Conservation (phyloP, 148 eudicot species). For the Salicornia ramosissima region DNA sequence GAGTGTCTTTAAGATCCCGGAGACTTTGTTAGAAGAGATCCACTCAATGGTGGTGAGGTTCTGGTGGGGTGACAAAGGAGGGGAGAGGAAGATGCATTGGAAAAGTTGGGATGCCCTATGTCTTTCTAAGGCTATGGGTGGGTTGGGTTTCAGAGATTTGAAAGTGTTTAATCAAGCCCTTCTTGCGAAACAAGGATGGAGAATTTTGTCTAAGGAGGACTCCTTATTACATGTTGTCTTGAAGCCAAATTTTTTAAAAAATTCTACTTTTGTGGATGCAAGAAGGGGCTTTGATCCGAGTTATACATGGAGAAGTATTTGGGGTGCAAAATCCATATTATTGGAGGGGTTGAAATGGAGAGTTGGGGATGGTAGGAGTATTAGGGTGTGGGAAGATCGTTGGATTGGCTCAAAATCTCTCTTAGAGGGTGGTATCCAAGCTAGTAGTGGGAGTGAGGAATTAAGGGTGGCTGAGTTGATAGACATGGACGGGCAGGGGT, state of each 20-base stretch:
- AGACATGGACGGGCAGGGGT: too few relatives aligned
- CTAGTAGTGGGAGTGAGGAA: too few relatives aligned
- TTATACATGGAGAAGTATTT: too few relatives aligned
- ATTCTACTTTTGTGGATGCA: background rate
- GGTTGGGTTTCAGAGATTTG: background rate
- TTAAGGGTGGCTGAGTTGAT: too few relatives aligned
- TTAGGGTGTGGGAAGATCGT: too few relatives aligned
- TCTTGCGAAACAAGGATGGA: background rate
- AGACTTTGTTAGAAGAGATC: background rate
- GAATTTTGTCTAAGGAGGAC: background rate
- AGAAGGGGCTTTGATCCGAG: background rate
- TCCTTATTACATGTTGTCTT: background rate
- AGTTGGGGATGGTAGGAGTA: background rate
- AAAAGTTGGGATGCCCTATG: background rate
- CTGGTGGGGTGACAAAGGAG: background rate
- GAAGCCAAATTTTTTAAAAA: background rate
- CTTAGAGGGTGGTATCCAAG: too few relatives aligned
- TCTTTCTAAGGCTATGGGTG: background rate
- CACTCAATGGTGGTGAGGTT: background rate
- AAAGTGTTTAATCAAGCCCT: background rate
- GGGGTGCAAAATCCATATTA: background rate
- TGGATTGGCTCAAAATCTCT: too few relatives aligned
- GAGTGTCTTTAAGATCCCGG: background rate
- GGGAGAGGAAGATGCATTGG: background rate
- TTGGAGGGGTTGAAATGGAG: background rate